A percentile compares a stretch with the other conserved stretches of the same genome.
Evolutionary conservation across 2,329 filamentous ascomycete genomes (phyloP).

Genomic region (Fusarium hainanense): DNA sequence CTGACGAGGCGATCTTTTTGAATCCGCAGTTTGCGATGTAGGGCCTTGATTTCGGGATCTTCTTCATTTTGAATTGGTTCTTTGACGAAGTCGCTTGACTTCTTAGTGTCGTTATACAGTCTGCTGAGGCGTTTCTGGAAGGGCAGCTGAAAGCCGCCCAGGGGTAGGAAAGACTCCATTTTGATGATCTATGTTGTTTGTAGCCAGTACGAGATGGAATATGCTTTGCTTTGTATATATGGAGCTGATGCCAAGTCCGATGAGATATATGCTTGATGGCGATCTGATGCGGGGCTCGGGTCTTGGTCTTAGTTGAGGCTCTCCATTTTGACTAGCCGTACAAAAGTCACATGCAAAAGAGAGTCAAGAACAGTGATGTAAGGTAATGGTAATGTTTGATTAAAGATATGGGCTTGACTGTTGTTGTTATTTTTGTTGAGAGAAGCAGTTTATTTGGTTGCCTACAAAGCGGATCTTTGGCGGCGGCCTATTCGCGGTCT

Average conservation of each 20-base stretch:
- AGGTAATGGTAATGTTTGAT: not conserved
- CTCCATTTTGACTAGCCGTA: not conserved
- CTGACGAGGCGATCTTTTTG: constrained; percentile 82
- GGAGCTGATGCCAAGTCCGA: constrained; percentile 8
- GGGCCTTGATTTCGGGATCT: constrained; percentile 75
- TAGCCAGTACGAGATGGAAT: not conserved
- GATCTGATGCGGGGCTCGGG: constrained; percentile 33
- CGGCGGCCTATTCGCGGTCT: constrained; percentile 44
- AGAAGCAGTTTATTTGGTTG: constrained; percentile 45
- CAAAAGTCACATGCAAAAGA: constrained; percentile 10
- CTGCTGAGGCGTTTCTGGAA: constrained; percentile 74
- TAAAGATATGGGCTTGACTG: not conserved
- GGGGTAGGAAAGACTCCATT: constrained; percentile 65
- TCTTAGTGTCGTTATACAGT: constrained; percentile 85
- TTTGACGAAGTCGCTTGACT: constrained; percentile 78
- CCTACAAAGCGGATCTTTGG: constrained; percentile 47
- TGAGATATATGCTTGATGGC: constrained; percentile 29
- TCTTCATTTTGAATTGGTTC: constrained; percentile 70
- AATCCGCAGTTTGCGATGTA: constrained; percentile 81
- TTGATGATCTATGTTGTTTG: not conserved
- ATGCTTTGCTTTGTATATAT: not conserved
- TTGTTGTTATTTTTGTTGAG: constrained; percentile 28
- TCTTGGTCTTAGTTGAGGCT: constrained; percentile 25
- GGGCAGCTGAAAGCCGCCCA: constrained; percentile 65
- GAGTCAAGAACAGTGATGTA: not conserved